These are phyloP conservation scores for Globisporangium rhizosaccharum DNA, from an alignment of 352 stramenopile species.

Conservation along the genomic window DNA sequence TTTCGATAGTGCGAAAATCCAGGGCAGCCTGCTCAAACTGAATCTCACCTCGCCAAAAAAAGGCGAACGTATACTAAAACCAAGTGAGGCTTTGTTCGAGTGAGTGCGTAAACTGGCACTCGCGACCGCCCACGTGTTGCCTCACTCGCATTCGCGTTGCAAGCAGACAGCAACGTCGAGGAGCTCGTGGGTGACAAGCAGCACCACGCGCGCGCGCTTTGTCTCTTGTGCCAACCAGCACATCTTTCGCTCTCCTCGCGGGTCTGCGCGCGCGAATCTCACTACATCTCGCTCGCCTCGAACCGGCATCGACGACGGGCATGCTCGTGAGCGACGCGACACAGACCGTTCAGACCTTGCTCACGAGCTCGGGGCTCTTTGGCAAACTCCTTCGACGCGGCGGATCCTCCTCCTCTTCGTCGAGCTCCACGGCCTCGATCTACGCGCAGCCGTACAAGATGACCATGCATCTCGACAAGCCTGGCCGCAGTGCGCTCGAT, in stretches of 20 bases:
- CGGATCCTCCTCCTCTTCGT: not conserved
- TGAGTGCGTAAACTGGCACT: too few species aligned
- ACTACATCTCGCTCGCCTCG: not conserved
- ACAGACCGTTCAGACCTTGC: constrained; percentile 8
- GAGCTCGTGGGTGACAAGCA: too few species aligned
- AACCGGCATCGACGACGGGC: not conserved
- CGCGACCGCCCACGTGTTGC: too few species aligned
- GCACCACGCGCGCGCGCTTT: not conserved
- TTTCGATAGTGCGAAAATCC: not conserved
- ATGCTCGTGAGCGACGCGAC: constrained; percentile 11
- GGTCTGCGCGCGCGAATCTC: not conserved
- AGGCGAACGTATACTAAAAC: too few species aligned
- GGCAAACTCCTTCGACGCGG: constrained; percentile 5
- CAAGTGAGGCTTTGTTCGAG: too few species aligned
- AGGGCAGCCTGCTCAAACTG: not conserved
- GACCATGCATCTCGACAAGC: constrained; percentile 6
- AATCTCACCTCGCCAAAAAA: too few species aligned
- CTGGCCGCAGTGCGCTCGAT: not conserved
- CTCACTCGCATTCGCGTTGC: too few species aligned
- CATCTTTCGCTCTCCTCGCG: not conserved
- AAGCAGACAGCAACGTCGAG: too few species aligned
- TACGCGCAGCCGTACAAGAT: constrained; percentile 5
- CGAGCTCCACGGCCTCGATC: not conserved
- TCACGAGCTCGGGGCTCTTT: constrained; percentile 8
- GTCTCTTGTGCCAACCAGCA: not conserved